Evolutionary conservation across 257 asterid species (phyloP).

Genomic region (Solanum ossicruentum): DNA sequence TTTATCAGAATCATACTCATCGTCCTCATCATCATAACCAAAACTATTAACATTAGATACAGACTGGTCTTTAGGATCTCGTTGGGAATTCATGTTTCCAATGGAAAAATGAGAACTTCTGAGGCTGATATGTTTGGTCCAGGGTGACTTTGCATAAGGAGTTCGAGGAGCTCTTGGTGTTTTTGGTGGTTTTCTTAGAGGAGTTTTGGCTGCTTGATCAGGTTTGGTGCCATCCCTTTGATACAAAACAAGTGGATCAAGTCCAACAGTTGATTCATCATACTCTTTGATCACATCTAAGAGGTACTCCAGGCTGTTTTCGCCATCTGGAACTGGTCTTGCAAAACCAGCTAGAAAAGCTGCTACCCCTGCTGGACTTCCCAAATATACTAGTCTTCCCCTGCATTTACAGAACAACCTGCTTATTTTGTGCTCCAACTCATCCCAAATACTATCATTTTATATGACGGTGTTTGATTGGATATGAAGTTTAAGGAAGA

Average conservation of each 20-base stretch:
- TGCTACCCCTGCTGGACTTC: conserved; percentile 45
- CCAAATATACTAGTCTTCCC: conserved; percentile 63
- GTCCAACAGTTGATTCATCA: conserved; percentile 61
- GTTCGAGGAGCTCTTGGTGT: conserved; percentile 19
- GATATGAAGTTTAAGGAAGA: background rate
- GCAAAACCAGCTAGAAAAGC: conserved; percentile 50
- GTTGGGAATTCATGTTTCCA: conserved; percentile 23
- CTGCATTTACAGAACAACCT: conserved; percentile 15
- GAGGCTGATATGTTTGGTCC: conserved; percentile 44
- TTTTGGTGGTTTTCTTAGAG: conserved; percentile 32
- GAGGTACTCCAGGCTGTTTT: conserved; percentile 62
- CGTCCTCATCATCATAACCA: conserved; percentile 20
- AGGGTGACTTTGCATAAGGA: conserved; percentile 26
- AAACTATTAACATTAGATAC: background rate
- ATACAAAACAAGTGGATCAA: conserved; percentile 60
- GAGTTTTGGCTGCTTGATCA: conserved; percentile 40
- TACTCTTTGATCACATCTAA: conserved; percentile 83
- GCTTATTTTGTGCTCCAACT: background rate
- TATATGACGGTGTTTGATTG: background rate
- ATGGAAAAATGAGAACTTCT: conserved; percentile 38
- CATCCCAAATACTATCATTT: background rate
- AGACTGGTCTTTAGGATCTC: conserved; percentile 13
- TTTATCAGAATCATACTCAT: conserved; percentile 48
- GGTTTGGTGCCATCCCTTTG: conserved; percentile 68
- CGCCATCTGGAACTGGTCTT: conserved; percentile 75